A percentile compares a stretch with the other conserved stretches of the same genome.
phyloP scores from a whole-genome alignment of 306 rosid species.

The Casuarina glauca region DNA sequence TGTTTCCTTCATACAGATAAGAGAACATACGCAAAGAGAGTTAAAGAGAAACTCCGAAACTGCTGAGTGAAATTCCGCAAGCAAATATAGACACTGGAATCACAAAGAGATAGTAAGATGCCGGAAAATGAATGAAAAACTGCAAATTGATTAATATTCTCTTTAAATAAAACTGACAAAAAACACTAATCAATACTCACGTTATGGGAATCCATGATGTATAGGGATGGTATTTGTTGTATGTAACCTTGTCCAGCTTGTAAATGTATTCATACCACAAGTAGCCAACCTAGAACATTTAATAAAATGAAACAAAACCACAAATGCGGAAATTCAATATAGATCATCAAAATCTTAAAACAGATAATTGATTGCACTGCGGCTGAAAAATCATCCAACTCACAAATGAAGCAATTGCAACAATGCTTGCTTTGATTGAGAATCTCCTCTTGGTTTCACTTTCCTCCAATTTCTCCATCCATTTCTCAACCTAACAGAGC shows the following conservation, averaged over 20 bases:
- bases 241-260: conserved; percentile 95
- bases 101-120: conserved; percentile 14
- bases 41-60: conserved; percentile 72
- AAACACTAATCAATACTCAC: conserved; percentile 47
- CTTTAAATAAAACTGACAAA: conserved; percentile 15
- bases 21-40: conserved; percentile 87
- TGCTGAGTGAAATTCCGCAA: conserved; percentile 91
- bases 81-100: conserved; percentile 88
- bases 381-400: conserved; percentile 45
- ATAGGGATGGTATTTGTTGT: conserved; percentile 93
- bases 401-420: conserved; percentile 65
- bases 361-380: conserved; percentile 1
- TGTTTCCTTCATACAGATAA: conserved; percentile 27
- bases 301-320: conserved; percentile 29
- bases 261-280: conserved; percentile 90
- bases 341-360: conserved; percentile 12
- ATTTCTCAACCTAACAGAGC: conserved; percentile 79
- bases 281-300: conserved; percentile 77
- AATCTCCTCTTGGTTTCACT: conserved; percentile 77
- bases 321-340: conserved; percentile 9
- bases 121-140: conserved; percentile 14
- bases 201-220: conserved; percentile 99
- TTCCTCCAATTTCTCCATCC: conserved; percentile 98
- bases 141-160: background rate
- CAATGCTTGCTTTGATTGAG: conserved; percentile 75